Base-by-base conservation (phyloP, 2,329 filamentous ascomycete genomes). In the Trichoderma sp. region DNA sequence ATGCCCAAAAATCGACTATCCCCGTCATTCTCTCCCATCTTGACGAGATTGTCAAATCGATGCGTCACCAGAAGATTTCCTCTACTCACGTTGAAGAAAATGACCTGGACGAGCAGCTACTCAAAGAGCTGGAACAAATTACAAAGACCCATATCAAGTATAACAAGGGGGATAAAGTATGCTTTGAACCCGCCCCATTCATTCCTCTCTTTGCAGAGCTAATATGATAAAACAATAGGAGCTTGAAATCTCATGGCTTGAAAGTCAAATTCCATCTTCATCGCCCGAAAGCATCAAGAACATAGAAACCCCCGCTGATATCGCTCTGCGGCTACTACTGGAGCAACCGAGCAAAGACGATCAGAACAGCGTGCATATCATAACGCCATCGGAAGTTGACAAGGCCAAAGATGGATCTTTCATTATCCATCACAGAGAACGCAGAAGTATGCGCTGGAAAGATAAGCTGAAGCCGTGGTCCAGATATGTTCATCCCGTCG, bases 311-410 rank as follows among this genome's bases (percentile, higher is more conserved):
- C 73, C 77, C 1, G 77, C 77, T 40, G 83, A 87, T 53, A 75
- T 82, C 16, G 83, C 85, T 19, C 75, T 80, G 58, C 83, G 86
- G 35, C 78, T 87, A 4, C 74, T 87, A 3, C 74, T 81, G 40
- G 79, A 78, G 14, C 71, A 58, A n/a, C 66, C 70, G 21, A 37
- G 60, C 16, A 55, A 68, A 1, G 61, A 52, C 1, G 6, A 47
- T 3, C 55, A 68, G 24, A 43, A 71, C 11, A 62, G 57, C 1
- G 71, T 77, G 3, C 73, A 77, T 13, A 71, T 73, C 7, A 52
- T 79, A 8, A 71, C 73, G 5, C 29, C 69, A 5, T 58, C 70
- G 31, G 53, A 64, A 16, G 14, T 60, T 0, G 27, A 58, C 5
- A 68, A 68, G 24, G 43, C 47, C n/a, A 58, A 70, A 7, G 56